These are phyloP conservation scores for Truncatella angustata DNA, from an alignment of 2,329 filamentous ascomycete genomes.

Conservation along the genomic window DNA sequence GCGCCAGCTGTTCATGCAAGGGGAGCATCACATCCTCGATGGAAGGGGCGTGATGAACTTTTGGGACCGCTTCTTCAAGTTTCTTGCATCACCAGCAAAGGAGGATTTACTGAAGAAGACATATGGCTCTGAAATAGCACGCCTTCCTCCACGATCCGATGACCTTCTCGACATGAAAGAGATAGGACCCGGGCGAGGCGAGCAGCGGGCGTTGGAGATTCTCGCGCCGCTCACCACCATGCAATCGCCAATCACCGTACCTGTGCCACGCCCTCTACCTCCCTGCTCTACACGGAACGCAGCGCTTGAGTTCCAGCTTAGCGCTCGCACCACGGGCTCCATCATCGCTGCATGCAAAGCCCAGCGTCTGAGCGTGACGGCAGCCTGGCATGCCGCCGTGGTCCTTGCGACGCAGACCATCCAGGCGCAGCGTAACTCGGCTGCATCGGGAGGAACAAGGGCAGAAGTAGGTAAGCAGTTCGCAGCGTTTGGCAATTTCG, in stretches of 20 bases:
- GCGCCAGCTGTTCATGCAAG: slow-evolving; percentile 12
- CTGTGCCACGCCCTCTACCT: slow-evolving; percentile 6
- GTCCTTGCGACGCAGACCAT: slow-evolving; percentile 11
- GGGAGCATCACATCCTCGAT: slow-evolving; percentile 13
- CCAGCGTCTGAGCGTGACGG: slow-evolving; percentile 12
- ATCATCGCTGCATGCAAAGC: slow-evolving; percentile 12
- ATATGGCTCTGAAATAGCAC: slow-evolving; percentile 11
- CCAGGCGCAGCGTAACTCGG: slow-evolving; percentile 10
- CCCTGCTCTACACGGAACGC: slow-evolving; percentile 10
- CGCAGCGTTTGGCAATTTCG: slow-evolving; percentile 13
- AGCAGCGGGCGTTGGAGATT: slow-evolving; percentile 12
- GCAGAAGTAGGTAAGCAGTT: slow-evolving; percentile 9
- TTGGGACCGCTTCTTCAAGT: slow-evolving; percentile 14
- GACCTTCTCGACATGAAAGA: slow-evolving; percentile 12
- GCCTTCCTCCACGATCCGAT: slow-evolving; percentile 12
- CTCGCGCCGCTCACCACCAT: slow-evolving; percentile 10
- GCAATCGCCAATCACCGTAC: slow-evolving; percentile 8
- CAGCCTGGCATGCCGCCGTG: slow-evolving; percentile 12
- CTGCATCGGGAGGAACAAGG: neutral
- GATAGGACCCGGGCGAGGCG: slow-evolving; percentile 11
- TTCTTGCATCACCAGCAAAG: slow-evolving; percentile 4
- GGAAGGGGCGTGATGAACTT: slow-evolving; percentile 14
- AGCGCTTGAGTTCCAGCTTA: slow-evolving; percentile 7
- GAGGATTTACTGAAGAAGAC: neutral
- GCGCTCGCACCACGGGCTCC: slow-evolving; percentile 3